Evolutionary conservation across 768 basidiomycete species (phyloP).

Genomic region (Jaapia argillacea): DNA sequence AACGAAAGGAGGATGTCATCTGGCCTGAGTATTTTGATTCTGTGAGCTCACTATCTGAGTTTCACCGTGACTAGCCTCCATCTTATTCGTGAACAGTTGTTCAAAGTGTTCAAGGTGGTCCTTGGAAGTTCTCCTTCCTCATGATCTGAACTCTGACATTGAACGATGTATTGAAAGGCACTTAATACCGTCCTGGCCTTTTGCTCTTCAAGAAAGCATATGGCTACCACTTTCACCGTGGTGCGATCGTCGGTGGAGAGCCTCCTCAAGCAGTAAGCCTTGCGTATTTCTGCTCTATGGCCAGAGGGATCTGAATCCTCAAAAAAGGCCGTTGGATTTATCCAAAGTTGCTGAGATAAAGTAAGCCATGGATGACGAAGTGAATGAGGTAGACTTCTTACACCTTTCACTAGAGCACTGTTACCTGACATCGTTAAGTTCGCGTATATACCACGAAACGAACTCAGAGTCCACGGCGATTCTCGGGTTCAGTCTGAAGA

Average conservation of each 20-base stretch:
- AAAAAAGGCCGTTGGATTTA: constrained; percentile 65
- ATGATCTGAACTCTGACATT: neutral
- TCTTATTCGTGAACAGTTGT: neutral
- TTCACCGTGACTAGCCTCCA: neutral
- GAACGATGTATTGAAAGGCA: constrained; percentile 35
- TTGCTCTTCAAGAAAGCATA: constrained; percentile 67
- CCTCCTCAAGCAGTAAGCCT: constrained; percentile 65
- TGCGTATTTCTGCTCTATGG: constrained; percentile 1
- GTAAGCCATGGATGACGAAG: constrained; percentile 24
- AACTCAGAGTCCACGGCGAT: constrained; percentile 42
- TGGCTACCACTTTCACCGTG: constrained; percentile 71
- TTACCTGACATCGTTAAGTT: constrained; percentile 75
- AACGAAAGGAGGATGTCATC: constrained; percentile 10
- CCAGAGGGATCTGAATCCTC: constrained; percentile 3
- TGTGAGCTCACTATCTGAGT: constrained; percentile 16
- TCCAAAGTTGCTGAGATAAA: constrained; percentile 75
- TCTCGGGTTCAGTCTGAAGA: constrained; percentile 19
- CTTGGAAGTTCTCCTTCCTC: neutral
- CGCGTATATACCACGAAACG: constrained; percentile 62
- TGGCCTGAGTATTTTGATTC: constrained; percentile 63
- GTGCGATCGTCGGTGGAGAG: constrained; percentile 74
- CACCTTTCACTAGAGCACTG: constrained; percentile 43
- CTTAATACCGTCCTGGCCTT: constrained; percentile 87
- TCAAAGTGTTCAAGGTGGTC: constrained; percentile 51
- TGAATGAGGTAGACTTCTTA: neutral